phyloP scores from a whole-genome alignment of 2,329 filamentous ascomycete species.

The Epichloe bromicola region DNA sequence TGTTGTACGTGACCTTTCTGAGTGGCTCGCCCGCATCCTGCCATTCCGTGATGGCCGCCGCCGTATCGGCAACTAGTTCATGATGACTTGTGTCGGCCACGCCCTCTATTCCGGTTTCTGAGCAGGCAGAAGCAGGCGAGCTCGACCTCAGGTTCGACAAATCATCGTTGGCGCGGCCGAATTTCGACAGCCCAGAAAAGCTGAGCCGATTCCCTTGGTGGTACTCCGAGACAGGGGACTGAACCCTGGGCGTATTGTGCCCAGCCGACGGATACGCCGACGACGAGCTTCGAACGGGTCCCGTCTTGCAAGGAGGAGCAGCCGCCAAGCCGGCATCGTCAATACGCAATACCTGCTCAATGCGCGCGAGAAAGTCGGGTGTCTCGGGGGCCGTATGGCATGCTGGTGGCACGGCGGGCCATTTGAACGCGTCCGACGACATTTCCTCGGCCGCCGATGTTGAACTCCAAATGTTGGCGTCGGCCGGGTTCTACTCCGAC shows the following conservation, averaged over 20 bases:
- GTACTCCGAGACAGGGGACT: conserved; percentile 17
- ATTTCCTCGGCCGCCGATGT: neutral
- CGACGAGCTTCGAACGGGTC: conserved; percentile 15
- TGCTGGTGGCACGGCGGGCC: neutral
- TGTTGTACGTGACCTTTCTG: conserved; percentile 11
- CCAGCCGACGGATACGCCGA: conserved; percentile 18
- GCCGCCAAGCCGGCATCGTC: neutral
- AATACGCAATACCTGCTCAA: conserved; percentile 9
- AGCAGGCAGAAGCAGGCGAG: conserved; percentile 12
- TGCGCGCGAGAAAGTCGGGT: conserved; percentile 9
- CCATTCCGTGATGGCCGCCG: conserved; percentile 14
- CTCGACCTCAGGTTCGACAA: conserved; percentile 18
- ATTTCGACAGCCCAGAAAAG: conserved; percentile 17
- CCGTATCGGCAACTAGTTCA: conserved; percentile 14
- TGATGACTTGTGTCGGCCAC: conserved; percentile 9
- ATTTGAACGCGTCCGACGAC: neutral
- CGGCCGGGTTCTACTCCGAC: conserved; percentile 4
- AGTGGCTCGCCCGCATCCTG: conserved; percentile 11
- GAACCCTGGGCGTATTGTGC: conserved; percentile 9
- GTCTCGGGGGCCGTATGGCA: conserved; percentile 1
- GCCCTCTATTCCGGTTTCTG: conserved; percentile 1
- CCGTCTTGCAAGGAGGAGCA: neutral
- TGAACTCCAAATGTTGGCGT: neutral
- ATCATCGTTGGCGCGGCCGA: conserved; percentile 16
- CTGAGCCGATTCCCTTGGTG: conserved; percentile 12